These are phyloP conservation scores for Leishmania braziliensis DNA, from an alignment of 208 protist genomes.

Conservation along the genomic window DNA sequence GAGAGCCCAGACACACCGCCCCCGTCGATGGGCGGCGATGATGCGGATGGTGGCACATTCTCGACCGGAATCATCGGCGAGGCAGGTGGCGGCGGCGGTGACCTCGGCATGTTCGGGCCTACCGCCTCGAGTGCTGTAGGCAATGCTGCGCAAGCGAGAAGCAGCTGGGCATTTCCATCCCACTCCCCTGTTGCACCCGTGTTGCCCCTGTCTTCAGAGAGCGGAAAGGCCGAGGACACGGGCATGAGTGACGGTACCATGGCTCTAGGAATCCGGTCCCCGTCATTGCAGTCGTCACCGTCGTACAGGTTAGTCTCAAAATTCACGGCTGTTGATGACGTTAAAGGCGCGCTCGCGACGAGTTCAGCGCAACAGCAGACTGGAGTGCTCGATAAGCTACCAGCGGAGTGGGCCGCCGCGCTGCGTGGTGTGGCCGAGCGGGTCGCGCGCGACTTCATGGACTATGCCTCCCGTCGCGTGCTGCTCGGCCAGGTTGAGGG, in stretches of 20 bases:
- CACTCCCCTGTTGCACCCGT: not conserved
- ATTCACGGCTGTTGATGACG: not conserved
- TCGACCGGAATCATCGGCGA: not conserved
- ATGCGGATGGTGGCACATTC: slow-evolving; percentile 8
- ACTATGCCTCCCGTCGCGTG: slow-evolving; percentile 29
- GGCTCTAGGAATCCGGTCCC: not conserved
- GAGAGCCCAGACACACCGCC: not conserved
- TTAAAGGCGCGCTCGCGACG: not conserved
- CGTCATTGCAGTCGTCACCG: not conserved
- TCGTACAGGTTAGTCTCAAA: not conserved
- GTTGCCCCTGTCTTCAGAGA: not conserved
- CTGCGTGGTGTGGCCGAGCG: slow-evolving; percentile 56
- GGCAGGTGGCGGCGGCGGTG: not conserved
- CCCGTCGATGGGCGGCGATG: not conserved
- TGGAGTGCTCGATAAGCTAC: slow-evolving; percentile 12
- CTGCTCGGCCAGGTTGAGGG: slow-evolving; percentile 28
- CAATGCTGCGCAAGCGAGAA: not conserved
- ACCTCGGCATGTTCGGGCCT: not conserved
- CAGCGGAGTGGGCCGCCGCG: slow-evolving; percentile 45
- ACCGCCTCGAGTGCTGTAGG: not conserved
- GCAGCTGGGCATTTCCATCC: not conserved
- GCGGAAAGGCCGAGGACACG: not conserved
- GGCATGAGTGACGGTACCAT: not conserved
- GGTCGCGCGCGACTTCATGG: slow-evolving; percentile 45
- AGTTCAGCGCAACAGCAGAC: not conserved